These are phyloP conservation scores for Erysimum pusillum DNA, from an alignment of 441 rosid species.

Conservation along the genomic window DNA sequence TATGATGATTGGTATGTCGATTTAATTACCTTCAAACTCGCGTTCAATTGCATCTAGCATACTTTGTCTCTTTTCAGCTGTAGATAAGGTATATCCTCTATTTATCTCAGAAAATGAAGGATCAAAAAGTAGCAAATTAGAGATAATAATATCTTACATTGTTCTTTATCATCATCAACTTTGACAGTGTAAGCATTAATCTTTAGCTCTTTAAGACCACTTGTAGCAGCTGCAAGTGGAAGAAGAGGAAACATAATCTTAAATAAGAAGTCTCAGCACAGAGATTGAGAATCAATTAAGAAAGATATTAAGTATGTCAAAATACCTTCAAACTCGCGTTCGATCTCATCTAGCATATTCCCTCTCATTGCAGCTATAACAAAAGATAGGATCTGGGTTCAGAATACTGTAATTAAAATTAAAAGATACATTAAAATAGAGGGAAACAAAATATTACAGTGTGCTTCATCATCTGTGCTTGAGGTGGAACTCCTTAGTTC, in stretches of 20 bases:
- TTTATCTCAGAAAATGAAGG: conserved; percentile 14
- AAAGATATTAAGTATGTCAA: not conserved
- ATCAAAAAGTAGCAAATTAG: conserved; percentile 19
- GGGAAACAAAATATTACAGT: conserved; percentile 9
- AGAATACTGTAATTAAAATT: not conserved
- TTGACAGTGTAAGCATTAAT: conserved; percentile 42
- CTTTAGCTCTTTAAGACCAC: conserved; percentile 36
- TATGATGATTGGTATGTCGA: conserved; percentile 13
- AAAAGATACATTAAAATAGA: not conserved
- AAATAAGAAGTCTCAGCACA: conserved; percentile 15
- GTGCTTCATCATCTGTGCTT: conserved; percentile 40
- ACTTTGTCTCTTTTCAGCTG: conserved; percentile 40
- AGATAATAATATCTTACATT: conserved; percentile 22
- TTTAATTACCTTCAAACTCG: conserved; percentile 41
- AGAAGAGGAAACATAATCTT: conserved; percentile 21
- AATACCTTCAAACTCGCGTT: conserved; percentile 47
- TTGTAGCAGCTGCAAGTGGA: conserved; percentile 42
- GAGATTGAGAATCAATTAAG: conserved; percentile 7
- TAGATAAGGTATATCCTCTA: not conserved
- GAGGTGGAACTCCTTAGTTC: conserved; percentile 36
- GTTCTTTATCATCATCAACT: conserved; percentile 30
- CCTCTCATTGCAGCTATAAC: conserved; percentile 39
- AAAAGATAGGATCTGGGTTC: conserved; percentile 7
- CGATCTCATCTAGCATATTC: conserved; percentile 44
- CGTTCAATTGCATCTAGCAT: conserved; percentile 46